Conservation (phyloP, 176 grass and related monocot species). For the Chloris gayana region DNA sequence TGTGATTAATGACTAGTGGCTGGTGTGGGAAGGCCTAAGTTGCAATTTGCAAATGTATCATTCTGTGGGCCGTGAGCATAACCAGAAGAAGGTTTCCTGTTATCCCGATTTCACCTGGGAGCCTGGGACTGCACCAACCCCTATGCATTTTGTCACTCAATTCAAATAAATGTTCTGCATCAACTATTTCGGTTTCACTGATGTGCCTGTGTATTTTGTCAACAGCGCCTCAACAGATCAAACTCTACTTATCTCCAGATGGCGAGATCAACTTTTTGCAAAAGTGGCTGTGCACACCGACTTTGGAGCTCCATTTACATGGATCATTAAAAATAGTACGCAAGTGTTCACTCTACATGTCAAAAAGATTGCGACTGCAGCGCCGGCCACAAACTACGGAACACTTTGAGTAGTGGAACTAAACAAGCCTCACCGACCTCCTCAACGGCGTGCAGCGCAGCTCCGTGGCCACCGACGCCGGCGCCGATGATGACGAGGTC, state of each 20-base stretch:
- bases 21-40: neutral
- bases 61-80: neutral
- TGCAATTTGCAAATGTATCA: neutral
- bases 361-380: neutral
- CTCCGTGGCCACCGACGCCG: constrained; percentile 82
- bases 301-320: neutral
- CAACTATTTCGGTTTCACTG: neutral
- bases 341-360: neutral
- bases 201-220: neutral
- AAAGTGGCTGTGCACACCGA: neutral
- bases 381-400: neutral
- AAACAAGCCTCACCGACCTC: constrained; percentile 39
- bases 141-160: no score
- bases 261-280: neutral
- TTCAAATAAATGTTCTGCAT: neutral
- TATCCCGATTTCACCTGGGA: no score
- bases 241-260: neutral
- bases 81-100: no score
- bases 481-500: constrained; percentile 91
- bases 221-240: neutral
- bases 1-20: neutral
- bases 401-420: neutral
- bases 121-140: no score
- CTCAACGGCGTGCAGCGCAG: constrained; percentile 86
- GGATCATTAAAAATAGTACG: neutral